These are phyloP conservation scores for Fusarium continuum DNA, from an alignment of 2,329 filamentous ascomycete species.

Conservation along the genomic window DNA sequence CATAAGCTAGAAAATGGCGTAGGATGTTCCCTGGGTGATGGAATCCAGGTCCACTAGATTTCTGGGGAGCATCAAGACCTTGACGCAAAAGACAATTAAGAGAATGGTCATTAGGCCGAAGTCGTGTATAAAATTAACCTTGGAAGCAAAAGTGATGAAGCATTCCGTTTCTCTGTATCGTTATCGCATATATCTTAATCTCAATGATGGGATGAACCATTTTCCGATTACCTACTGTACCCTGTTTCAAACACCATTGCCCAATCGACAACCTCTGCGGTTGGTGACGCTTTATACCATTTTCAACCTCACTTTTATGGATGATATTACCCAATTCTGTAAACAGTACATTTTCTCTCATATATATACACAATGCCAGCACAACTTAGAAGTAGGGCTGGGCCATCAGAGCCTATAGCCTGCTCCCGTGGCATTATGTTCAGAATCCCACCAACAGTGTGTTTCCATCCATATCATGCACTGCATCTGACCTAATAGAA, in stretches of 20 bases:
- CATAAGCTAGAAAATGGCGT: neutral
- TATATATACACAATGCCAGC: constrained; percentile 6
- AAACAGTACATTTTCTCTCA: neutral
- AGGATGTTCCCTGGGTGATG: constrained; percentile 13
- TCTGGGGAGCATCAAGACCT: neutral
- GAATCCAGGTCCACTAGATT: neutral
- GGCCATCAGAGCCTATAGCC: neutral
- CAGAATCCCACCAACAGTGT: constrained; percentile 21
- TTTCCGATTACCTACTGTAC: too few species aligned
- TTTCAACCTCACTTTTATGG: neutral
- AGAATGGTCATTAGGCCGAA: too few species aligned
- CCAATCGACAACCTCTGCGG: constrained; percentile 1
- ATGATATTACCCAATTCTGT: neutral
- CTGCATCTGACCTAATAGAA: neutral
- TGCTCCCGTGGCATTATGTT: constrained; percentile 11
- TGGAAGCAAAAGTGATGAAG: too few species aligned
- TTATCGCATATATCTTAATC: too few species aligned
- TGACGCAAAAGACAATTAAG: too few species aligned
- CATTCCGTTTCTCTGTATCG: too few species aligned
- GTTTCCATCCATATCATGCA: neutral
- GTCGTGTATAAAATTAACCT: too few species aligned
- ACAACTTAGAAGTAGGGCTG: constrained; percentile 6
- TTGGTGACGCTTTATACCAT: neutral
- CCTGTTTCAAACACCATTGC: too few species aligned
- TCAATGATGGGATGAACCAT: too few species aligned